phyloP scores from a whole-genome alignment of 2,329 filamentous ascomycete genomes.

The Simplicillium sp. region DNA sequence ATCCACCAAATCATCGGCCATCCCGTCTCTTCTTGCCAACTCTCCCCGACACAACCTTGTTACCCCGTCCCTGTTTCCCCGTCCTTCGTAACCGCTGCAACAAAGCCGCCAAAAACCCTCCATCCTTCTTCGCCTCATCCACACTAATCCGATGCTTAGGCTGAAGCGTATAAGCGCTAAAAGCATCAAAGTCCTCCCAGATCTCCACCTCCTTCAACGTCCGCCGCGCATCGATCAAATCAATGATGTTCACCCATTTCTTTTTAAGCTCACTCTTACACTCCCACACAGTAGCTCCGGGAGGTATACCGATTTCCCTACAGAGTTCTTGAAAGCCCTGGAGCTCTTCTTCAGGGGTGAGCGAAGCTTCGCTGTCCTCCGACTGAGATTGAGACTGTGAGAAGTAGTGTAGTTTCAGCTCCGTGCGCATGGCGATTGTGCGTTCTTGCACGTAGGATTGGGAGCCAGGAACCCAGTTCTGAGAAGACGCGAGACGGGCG shows the following conservation, averaged over 20 bases:
- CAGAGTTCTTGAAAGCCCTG: slow-evolving; percentile 16
- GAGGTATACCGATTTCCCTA: slow-evolving; percentile 15
- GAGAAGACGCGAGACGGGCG: slow-evolving; percentile 19
- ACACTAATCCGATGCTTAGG: slow-evolving; percentile 10
- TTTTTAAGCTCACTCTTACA: slow-evolving; percentile 15
- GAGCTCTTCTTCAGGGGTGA: slow-evolving; percentile 11
- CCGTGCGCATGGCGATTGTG: slow-evolving; percentile 19
- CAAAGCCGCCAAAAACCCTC: slow-evolving; percentile 13
- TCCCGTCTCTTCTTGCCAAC: no score
- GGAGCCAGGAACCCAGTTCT: slow-evolving; percentile 17
- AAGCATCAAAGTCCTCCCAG: slow-evolving; percentile 16
- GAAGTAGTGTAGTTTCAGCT: slow-evolving; percentile 19
- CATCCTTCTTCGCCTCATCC: slow-evolving; percentile 14
- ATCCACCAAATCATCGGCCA: no score
- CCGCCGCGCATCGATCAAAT: slow-evolving; percentile 19
- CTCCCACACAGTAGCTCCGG: slow-evolving; percentile 8
- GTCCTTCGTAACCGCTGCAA: slow-evolving; percentile 8
- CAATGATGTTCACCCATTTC: slow-evolving; percentile 20
- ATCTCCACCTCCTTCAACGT: slow-evolving; percentile 13
- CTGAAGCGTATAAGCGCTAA: slow-evolving; percentile 15
- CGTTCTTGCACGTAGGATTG: slow-evolving; percentile 17
- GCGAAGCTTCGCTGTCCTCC: neutral
- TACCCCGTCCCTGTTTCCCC: slow-evolving; percentile 43
- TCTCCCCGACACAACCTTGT: neutral
- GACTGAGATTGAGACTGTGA: slow-evolving; percentile 8